phyloP scores from a whole-genome alignment of 176 grass and related monocot genomes.

The Musa acuminata region DNA sequence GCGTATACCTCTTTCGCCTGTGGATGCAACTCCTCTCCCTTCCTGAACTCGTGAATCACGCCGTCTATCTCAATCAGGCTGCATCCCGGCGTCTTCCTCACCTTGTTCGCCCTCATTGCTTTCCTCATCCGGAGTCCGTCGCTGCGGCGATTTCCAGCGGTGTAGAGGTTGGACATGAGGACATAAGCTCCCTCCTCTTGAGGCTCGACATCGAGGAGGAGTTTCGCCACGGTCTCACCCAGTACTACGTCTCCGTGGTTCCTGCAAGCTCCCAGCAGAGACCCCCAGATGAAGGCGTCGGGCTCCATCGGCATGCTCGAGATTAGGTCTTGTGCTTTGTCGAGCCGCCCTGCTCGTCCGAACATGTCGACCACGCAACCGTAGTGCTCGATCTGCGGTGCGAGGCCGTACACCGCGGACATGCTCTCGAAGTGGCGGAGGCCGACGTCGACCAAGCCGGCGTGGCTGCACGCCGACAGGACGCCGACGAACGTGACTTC shows the following conservation, averaged over 20 bases:
- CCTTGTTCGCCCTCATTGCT: slow-evolving; percentile 41
- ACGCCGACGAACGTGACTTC: slow-evolving; percentile 44
- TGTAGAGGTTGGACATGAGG: slow-evolving; percentile 63
- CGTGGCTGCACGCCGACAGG: slow-evolving; percentile 59
- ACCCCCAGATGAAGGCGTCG: slow-evolving; percentile 40
- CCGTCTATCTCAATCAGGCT: slow-evolving; percentile 67
- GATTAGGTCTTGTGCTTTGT: slow-evolving; percentile 40
- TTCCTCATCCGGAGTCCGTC: slow-evolving; percentile 30
- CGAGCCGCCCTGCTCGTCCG: slow-evolving; percentile 38
- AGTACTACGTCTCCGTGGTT: slow-evolving; percentile 34
- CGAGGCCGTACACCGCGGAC: slow-evolving; percentile 12
- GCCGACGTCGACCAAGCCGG: slow-evolving; percentile 36
- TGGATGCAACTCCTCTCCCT: slow-evolving; percentile 5
- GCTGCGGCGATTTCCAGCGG: slow-evolving; percentile 17
- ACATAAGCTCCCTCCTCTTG: slow-evolving; percentile 41
- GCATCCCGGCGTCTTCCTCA: slow-evolving; percentile 50
- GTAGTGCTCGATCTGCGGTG: slow-evolving; percentile 52
- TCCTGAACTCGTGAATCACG: slow-evolving; percentile 57
- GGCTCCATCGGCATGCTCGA: slow-evolving; percentile 44
- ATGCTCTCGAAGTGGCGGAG: slow-evolving; percentile 32
- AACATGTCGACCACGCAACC: slow-evolving; percentile 78
- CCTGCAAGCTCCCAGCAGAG: slow-evolving; percentile 56
- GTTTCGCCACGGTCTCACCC: slow-evolving; percentile 34
- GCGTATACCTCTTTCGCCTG: neutral
- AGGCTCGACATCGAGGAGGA: neutral